A percentile compares a stretch with the other conserved stretches of the same genome.
These are phyloP conservation scores for Yamadazyma diospyri DNA, from an alignment of 1,139 yeast genomes.

Conservation along the genomic window DNA sequence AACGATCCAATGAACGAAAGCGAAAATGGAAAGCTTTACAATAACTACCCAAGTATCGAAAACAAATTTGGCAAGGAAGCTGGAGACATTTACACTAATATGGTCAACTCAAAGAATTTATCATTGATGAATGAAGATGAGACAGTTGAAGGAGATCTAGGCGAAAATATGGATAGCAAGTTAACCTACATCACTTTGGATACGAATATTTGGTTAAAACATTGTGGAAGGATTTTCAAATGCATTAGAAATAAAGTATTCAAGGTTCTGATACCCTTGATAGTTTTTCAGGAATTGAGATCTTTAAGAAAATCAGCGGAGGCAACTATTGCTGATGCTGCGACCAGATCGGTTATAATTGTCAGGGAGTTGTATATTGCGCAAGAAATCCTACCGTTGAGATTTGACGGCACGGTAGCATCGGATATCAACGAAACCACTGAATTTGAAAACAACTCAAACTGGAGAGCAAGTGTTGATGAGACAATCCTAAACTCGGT, in stretches of 20 bases:
- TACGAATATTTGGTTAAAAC: constrained; percentile 79
- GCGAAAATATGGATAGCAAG: constrained; percentile 50
- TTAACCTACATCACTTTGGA: constrained; percentile 65
- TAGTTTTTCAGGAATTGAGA: constrained; percentile 75
- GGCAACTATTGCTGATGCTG: constrained; percentile 75
- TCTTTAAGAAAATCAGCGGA: constrained; percentile 73
- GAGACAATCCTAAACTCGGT: constrained; percentile 57
- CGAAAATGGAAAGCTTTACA: constrained; percentile 6
- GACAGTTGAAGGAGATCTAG: constrained; percentile 37
- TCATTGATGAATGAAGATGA: constrained; percentile 13
- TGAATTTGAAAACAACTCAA: constrained; percentile 61
- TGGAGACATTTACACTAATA: constrained; percentile 25
- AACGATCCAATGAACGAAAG: constrained; percentile 1
- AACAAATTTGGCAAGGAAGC: not conserved
- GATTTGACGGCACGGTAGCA: constrained; percentile 57
- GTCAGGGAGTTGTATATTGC: constrained; percentile 64
- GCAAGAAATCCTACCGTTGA: constrained; percentile 45
- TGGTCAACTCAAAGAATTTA: constrained; percentile 21
- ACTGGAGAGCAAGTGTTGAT: constrained; percentile 60
- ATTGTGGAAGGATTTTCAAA: constrained; percentile 72
- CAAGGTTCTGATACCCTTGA: constrained; percentile 60
- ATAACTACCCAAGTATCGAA: constrained; percentile 5
- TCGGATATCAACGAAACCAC: constrained; percentile 52
- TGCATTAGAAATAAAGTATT: constrained; percentile 60
- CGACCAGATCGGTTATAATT: constrained; percentile 73